These are phyloP conservation scores for Alternaria arbusti DNA, from an alignment of 2,329 filamentous ascomycete genomes.

Conservation along the genomic window DNA sequence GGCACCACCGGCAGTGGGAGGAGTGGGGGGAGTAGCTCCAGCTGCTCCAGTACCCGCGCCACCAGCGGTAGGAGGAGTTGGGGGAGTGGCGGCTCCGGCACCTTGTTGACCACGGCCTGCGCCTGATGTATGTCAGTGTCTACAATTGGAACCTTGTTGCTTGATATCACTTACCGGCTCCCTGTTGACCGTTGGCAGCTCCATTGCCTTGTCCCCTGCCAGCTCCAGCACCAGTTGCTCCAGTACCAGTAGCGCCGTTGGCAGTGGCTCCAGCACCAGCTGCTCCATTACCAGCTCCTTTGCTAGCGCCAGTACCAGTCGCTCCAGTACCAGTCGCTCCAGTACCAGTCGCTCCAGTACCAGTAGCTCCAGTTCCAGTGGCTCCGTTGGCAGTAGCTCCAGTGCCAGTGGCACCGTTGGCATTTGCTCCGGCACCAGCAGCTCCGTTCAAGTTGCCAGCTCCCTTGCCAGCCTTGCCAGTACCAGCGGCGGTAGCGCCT, in stretches of 20 bases:
- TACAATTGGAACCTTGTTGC: fast-evolving
- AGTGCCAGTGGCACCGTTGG: not conserved
- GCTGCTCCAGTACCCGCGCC: not conserved
- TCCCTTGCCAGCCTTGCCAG: not conserved
- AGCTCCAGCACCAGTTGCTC: not conserved
- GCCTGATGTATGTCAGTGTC: not conserved
- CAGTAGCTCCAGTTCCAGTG: not conserved
- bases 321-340: not conserved
- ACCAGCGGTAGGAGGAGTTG: not conserved
- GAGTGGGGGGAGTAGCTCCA: not conserved
- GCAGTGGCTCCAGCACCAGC: constrained; percentile 4
- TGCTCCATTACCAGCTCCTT: not conserved
- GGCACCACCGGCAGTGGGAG: not conserved
- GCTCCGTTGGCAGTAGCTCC: not conserved
- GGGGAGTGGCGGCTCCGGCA: not conserved
- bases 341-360: not conserved
- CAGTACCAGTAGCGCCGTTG: not conserved
- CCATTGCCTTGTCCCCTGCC: not conserved
- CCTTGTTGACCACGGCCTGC: not conserved
- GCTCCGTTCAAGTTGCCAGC: not conserved
- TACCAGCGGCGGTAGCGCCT: not conserved
- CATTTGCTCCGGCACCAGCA: not conserved
- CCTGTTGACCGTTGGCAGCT: not conserved
- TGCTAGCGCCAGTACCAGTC: not conserved
- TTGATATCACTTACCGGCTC: not conserved